Base-by-base conservation (phyloP, 129 eudicot genomes). In the Flaveria ramosissima region DNA sequence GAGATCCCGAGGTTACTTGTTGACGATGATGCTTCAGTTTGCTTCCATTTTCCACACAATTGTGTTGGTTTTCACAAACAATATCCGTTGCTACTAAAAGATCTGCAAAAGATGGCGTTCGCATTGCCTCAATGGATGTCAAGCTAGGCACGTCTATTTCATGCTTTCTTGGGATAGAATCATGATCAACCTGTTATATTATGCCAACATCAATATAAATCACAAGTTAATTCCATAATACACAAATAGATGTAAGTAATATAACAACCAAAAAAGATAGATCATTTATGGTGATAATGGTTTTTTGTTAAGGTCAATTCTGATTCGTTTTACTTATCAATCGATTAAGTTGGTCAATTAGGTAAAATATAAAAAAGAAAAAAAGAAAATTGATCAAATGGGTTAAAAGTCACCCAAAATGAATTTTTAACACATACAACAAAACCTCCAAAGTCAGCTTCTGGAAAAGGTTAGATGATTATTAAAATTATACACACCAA, bases 111-210 rank as follows among this genome's bases (percentile, higher is more conserved):
- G 78, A 63, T 1, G 82, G 83, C 41, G 96, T 70, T 71, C 87
- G 86, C 96, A 88, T 81, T 41, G 79, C 89, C 83, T 92, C 98
- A 23, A 92, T 90, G 71, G 85, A 83, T 79, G 84, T 84, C 84
- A 90, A 55, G 75, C 96, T 92, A 15, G 96, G 98, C 63, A 92
- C 83, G 0, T 76, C 59, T 23, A 92, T 82, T 14, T 60, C 83
- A 83, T 78, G 81, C 53, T 77, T 90, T 72, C 39, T 83, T 16
- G 90, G 85, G 68, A 78, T 78, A 57, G 48, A 71, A 73, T 73
- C 75, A 81, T 73, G 50, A 73, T 93, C 97, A 83, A 90, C 87
- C 97, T 90, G 89, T 82, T 66, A 17, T 74, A 14, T 47, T 71
- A 52, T 10, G 76, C 27, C 77, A 55, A 9, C 67, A 72, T 10